phyloP scores from a whole-genome alignment of 2,329 filamentous ascomycete species.

The Cladophialophora chaetospira region DNA sequence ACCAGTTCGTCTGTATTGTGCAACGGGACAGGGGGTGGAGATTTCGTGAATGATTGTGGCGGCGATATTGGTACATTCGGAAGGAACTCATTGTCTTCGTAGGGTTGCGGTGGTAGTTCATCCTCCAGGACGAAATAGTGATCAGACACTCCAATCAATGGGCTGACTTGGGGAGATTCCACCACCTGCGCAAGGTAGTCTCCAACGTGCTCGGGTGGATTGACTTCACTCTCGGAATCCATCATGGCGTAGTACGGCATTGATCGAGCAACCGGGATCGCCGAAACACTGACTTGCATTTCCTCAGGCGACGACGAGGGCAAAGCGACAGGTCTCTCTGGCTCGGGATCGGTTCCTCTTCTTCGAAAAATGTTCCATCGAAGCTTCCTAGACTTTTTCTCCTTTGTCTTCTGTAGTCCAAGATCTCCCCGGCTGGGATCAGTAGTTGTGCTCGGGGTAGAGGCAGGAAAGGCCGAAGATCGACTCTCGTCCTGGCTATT shows the following conservation, averaged over 20 bases:
- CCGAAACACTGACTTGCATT: constrained; percentile 45
- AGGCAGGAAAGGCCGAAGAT: constrained; percentile 25
- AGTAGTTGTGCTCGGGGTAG: constrained; percentile 22
- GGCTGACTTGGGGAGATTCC: constrained; percentile 24
- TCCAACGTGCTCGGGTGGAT: constrained; percentile 49
- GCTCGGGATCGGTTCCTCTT: constrained; percentile 28
- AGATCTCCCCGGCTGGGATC: constrained; percentile 22
- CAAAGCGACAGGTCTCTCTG: constrained; percentile 25
- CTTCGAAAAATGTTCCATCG: constrained; percentile 64
- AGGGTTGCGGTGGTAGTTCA: not conserved
- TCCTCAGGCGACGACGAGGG: constrained; percentile 35
- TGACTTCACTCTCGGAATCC: constrained; percentile 46
- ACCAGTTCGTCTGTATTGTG: constrained; percentile 12
- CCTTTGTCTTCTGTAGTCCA: constrained; percentile 13
- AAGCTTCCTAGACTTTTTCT: constrained; percentile 29
- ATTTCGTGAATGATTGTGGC: constrained; percentile 15
- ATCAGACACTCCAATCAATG: constrained; percentile 13
- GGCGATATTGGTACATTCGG: constrained; percentile 15
- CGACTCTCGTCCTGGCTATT: constrained; percentile 29
- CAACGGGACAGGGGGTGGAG: constrained; percentile 16
- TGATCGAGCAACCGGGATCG: constrained; percentile 44
- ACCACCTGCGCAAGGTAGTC: constrained; percentile 47
- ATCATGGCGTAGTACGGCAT: constrained; percentile 62
- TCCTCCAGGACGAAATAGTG: constrained; percentile 36
- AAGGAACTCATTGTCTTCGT: constrained; percentile 14